phyloP scores from a whole-genome alignment of 805 yeast genomes.

The Candida silvicultrix region DNA sequence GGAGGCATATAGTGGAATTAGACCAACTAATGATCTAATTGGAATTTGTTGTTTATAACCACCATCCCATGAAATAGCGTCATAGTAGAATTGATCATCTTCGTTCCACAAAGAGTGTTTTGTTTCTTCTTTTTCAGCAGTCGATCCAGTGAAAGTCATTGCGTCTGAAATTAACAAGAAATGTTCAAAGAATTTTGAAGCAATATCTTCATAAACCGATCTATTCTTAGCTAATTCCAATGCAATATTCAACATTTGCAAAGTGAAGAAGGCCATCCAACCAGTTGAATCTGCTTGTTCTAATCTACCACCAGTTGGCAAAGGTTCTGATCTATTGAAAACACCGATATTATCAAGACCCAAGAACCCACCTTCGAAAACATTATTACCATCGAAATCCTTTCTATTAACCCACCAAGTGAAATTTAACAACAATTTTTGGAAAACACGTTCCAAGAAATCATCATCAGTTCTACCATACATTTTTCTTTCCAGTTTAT shows the following conservation, averaged over 20 bases:
- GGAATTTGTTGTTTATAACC: constrained; percentile 66
- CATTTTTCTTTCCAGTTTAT: constrained; percentile 80
- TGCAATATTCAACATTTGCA: constrained; percentile 90
- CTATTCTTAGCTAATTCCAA: constrained; percentile 81
- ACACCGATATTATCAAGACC: constrained; percentile 92
- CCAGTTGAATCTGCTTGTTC: constrained; percentile 97
- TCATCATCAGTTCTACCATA: constrained; percentile 76
- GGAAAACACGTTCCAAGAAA: constrained; percentile 89
- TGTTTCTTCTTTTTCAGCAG: constrained; percentile 33
- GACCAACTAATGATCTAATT: constrained; percentile 83
- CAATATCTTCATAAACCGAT: constrained; percentile 87
- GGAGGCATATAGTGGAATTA: constrained; percentile 86
- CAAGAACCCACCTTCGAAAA: constrained; percentile 90
- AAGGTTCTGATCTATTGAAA: constrained; percentile 86
- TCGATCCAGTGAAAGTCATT: constrained; percentile 58
- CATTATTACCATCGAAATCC: constrained; percentile 79
- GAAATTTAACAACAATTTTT: constrained; percentile 79
- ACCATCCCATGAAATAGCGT: constrained; percentile 79
- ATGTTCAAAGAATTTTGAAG: constrained; percentile 91
- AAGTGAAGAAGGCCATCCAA: constrained; percentile 92
- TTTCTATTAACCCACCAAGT: constrained; percentile 98
- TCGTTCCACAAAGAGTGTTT: constrained; percentile 84
- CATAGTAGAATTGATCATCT: constrained; percentile 81
- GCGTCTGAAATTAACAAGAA: constrained; percentile 89
- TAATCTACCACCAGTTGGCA: constrained; percentile 85